These are phyloP conservation scores for Leptographium flavum DNA, from an alignment of 2,329 filamentous ascomycete genomes.

Conservation along the genomic window DNA sequence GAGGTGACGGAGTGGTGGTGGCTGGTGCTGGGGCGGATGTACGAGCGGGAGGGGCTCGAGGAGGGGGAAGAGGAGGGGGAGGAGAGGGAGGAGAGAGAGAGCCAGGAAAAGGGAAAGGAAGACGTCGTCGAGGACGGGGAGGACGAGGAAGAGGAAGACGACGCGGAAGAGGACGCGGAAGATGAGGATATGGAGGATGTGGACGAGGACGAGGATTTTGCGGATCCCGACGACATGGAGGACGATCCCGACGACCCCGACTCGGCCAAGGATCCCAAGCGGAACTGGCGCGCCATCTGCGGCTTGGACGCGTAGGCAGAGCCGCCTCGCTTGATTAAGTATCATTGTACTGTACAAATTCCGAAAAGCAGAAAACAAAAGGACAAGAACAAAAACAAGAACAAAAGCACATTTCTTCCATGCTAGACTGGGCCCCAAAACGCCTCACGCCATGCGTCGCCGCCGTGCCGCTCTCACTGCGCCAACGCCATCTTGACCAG, in stretches of 20 bases:
- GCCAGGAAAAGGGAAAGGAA: neutral
- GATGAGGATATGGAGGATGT: neutral
- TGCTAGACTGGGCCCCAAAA: too few relatives aligned
- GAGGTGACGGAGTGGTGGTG: constrained; percentile 54
- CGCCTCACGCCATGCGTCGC: neutral
- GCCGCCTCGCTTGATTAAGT: too few relatives aligned
- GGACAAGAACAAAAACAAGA: too few relatives aligned
- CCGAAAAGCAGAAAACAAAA: too few relatives aligned
- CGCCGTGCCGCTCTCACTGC: neutral
- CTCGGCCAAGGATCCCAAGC: neutral
- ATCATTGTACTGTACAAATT: too few relatives aligned
- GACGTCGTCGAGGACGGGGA: neutral
- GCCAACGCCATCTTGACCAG: constrained; percentile 33
- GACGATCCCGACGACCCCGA: neutral
- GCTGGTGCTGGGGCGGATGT: constrained; percentile 34
- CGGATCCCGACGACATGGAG: neutral
- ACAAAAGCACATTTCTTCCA: too few relatives aligned
- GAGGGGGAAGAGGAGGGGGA: neutral
- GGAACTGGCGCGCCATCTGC: neutral
- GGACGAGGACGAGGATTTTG: neutral
- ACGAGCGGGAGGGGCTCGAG: neutral
- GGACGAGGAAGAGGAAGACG: neutral
- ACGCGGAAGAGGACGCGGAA: neutral
- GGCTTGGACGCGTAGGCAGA: neutral
- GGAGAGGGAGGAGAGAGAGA: neutral